Conservation (phyloP, 2,329 filamentous ascomycete genomes). For the Pseudogymnoascus sp. region DNA sequence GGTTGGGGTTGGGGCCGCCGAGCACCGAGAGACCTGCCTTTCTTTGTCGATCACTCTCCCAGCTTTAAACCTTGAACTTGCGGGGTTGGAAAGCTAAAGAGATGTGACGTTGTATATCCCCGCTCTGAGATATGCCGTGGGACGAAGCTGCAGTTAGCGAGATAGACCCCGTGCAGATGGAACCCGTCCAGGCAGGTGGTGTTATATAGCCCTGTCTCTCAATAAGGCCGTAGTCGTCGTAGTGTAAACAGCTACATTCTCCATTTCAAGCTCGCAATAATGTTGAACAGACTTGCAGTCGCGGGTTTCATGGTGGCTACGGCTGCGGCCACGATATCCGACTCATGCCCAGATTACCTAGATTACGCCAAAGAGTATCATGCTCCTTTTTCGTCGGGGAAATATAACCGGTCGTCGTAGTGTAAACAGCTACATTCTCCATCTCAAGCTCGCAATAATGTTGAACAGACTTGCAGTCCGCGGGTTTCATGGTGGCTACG, state of each 20-base stretch:
- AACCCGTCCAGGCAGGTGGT: neutral
- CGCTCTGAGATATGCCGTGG: neutral
- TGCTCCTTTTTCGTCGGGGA: conserved; percentile 67
- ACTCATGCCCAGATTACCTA: conserved; percentile 55
- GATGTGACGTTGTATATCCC: conserved; percentile 7
- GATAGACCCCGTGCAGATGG: neutral
- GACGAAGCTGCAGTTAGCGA: neutral
- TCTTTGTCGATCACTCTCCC: neutral
- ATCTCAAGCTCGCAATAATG: neutral
- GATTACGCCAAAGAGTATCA: conserved; percentile 51
- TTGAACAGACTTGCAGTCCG: neutral
- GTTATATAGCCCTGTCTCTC: conserved; percentile 2
- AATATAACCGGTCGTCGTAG: conserved; percentile 41
- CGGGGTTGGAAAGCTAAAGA: neutral
- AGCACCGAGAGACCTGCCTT: neutral
- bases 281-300: neutral
- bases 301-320: neutral
- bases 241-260: neutral
- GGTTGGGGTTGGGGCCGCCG: neutral
- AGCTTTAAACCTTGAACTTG: conserved; percentile 6
- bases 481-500: neutral
- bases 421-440: neutral
- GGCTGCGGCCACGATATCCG: neutral
- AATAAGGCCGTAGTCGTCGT: neutral
- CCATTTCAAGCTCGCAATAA: neutral